These are phyloP conservation scores for Chlamydomonas applanata DNA, from an alignment of 139 green algal species.

Conservation along the genomic window DNA sequence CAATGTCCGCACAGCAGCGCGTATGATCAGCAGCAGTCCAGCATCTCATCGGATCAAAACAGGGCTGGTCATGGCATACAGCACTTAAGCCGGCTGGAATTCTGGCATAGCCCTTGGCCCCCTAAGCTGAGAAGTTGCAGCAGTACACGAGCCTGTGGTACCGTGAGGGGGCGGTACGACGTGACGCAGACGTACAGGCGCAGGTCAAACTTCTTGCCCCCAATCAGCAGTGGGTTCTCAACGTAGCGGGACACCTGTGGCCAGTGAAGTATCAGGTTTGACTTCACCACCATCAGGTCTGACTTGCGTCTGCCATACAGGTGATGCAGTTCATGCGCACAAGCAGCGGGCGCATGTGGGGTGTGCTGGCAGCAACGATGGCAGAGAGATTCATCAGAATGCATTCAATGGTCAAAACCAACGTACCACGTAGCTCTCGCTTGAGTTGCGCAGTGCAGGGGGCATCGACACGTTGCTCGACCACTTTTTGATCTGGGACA, in stretches of 20 bases:
- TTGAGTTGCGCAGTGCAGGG: conserved; percentile 28
- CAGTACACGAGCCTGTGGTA: not conserved
- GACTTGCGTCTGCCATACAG: too few species aligned
- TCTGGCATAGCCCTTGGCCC: not conserved
- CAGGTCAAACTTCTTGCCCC: conserved; percentile 78
- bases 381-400: not conserved
- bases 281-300: too few species aligned
- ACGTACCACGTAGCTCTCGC: conserved; percentile 54
- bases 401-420: not conserved
- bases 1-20: not conserved
- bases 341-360: not conserved
- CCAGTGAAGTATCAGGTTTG: too few species aligned
- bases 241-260: conserved; percentile 53
- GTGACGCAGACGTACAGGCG: conserved; percentile 67
- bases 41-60: too few species aligned
- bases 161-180: conserved; percentile 56
- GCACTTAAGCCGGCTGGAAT: too few species aligned
- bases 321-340: too few species aligned
- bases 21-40: too few species aligned
- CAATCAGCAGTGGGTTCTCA: conserved; percentile 51
- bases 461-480: conserved; percentile 24
- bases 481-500: conserved; percentile 67
- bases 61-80: too few species aligned
- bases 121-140: not conserved
- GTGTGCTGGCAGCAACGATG: not conserved